These are phyloP conservation scores for Omphalotus olearius DNA, from an alignment of 1,284 basidiomycete species.

Conservation along the genomic window DNA sequence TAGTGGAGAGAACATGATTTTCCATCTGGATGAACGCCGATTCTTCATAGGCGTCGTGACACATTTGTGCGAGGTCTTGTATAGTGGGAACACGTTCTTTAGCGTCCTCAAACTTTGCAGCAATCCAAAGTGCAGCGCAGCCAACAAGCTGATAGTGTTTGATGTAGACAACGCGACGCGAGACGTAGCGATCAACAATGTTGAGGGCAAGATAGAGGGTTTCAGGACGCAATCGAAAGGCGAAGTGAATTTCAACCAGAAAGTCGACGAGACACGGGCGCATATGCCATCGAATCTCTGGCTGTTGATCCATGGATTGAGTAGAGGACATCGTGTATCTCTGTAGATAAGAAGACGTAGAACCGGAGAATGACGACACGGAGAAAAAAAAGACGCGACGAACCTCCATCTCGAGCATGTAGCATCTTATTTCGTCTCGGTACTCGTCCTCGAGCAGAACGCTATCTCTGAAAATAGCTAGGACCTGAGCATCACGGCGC, in stretches of 20 bases:
- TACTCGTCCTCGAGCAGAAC: constrained; percentile 90
- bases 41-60: constrained; percentile 93
- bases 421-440: constrained; percentile 84
- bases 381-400: constrained; percentile 28
- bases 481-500: constrained; percentile 37
- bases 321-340: constrained; percentile 82
- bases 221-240: constrained; percentile 94
- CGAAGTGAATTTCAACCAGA: constrained; percentile 97
- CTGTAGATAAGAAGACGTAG: constrained; percentile 36
- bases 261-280: constrained; percentile 98
- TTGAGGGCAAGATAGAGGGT: constrained; percentile 98
- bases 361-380: constrained; percentile 8
- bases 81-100: constrained; percentile 98
- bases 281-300: constrained; percentile 97
- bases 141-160: constrained; percentile 99
- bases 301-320: constrained; percentile 97
- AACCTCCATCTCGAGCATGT: constrained; percentile 99
- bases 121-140: constrained; percentile 97
- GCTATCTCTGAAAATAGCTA: constrained; percentile 54
- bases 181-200: constrained; percentile 99
- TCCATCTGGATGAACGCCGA: constrained; percentile 98
- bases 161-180: constrained; percentile 96
- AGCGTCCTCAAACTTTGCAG: constrained; percentile 98
- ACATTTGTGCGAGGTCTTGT: constrained; percentile 91
- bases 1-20: constrained; percentile 92